Base-by-base conservation (phyloP, 1,139 yeast species). In the Protomyces pachydermus region DNA sequence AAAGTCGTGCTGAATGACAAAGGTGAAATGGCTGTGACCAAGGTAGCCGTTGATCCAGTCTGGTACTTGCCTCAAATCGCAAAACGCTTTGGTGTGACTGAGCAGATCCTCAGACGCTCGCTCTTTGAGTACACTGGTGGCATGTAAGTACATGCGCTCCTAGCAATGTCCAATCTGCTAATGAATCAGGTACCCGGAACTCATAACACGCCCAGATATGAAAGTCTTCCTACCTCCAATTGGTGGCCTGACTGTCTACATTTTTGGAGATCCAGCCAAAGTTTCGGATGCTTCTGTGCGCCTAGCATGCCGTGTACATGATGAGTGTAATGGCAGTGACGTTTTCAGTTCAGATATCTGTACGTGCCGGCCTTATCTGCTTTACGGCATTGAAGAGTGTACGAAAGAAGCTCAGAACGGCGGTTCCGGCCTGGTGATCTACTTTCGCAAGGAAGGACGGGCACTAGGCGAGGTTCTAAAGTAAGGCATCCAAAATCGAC, bases 31-130 rank as follows among this genome's bases (percentile, higher is more conserved):
- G 81, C 81, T 34, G 84, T 82, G 46, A 81, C 85, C 50, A 84
- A 84, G 71, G 78, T 84, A 65, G 87, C 87, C 1, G 83, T 82
- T 46, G 87, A 84, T 69, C 87, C 87, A 12, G 87, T 84, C 46
- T 84, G 87, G 87, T 80, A 82, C 69, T 75, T 84, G 65, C 87
- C 87, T 2, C 86, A 85, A 25, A 84, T 84, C 64, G 87, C 87
- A 37, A 77, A 81, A 72, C 80, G 85, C 68, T 80, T 84, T 71
- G 81, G 81, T 35, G 80, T 84, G 67, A 76, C 81, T 48, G 87
- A 84, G 70, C 74, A 73, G n/a, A 81, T 81, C 55, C 76, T 84
- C 60, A 78, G 87, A 71, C 79, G 82, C 61, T 82, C 84, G 2
- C 74, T 84, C 68, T 57, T 35, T 14, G 60, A 23, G 8, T 20